Evolutionary conservation across 257 asterid genomes (phyloP).

Genomic region (Leptodermis oblonga): DNA sequence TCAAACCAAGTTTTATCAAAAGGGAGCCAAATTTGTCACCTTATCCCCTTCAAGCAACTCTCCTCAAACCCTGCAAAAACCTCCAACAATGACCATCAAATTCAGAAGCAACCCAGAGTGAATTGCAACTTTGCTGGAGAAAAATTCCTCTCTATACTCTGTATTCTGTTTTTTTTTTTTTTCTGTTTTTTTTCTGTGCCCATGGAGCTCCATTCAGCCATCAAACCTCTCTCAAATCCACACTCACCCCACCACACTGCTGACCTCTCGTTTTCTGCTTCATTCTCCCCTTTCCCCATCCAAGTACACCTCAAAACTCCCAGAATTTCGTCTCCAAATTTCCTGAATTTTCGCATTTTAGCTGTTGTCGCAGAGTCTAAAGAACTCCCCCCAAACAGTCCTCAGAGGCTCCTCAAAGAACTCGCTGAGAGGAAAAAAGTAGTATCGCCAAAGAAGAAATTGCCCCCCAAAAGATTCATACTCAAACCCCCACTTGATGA

Average conservation of each 20-base stretch:
- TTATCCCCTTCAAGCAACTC: slow-evolving; percentile 1
- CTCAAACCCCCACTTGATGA: slow-evolving; percentile 92
- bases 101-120: background rate
- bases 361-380: slow-evolving; percentile 74
- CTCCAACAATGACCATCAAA: slow-evolving; percentile 9
- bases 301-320: slow-evolving; percentile 52
- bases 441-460: slow-evolving; percentile 63
- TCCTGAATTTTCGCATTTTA: slow-evolving; percentile 28
- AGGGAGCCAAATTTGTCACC: slow-evolving; percentile 10
- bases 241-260: slow-evolving; percentile 21
- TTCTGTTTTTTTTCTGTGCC: background rate
- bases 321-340: slow-evolving; percentile 16
- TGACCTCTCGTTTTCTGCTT: slow-evolving; percentile 68
- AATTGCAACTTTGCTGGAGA: background rate
- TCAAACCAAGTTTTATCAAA: background rate
- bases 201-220: slow-evolving; percentile 72
- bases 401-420: slow-evolving; percentile 84
- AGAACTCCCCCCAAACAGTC: slow-evolving; percentile 90
- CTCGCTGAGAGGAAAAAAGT: slow-evolving; percentile 69
- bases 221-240: slow-evolving; percentile 40
- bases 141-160: background rate
- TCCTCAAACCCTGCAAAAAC: slow-evolving; percentile 16
- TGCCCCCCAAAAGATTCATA: slow-evolving; percentile 74
- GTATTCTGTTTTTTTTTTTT: too few species aligned
- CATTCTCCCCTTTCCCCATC: slow-evolving; percentile 55